Percentiles rank a stretch among this genome's conserved stretches.
phyloP scores from a whole-genome alignment of 768 basidiomycete species.

The Phlebiopsis flavidoalba region DNA sequence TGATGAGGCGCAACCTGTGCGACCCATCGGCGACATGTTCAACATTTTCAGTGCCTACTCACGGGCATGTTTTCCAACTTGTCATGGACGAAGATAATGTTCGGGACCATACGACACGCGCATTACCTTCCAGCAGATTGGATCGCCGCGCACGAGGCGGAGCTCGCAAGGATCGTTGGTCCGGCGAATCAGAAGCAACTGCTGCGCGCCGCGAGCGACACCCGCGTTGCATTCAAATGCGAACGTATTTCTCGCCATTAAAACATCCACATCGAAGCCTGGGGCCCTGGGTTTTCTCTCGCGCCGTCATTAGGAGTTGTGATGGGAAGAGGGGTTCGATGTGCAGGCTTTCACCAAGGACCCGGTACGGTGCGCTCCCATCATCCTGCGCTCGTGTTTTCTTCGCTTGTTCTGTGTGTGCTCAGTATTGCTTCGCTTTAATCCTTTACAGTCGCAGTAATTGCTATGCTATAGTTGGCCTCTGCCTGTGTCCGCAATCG shows the following conservation, averaged over 20 bases:
- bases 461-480: slow-evolving; percentile 3
- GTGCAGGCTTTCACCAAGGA: not conserved
- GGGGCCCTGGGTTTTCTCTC: not conserved
- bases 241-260: slow-evolving; percentile 35
- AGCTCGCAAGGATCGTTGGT: slow-evolving; percentile 73
- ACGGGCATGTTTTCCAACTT: slow-evolving; percentile 45
- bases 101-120: slow-evolving; percentile 77
- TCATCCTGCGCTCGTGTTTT: not conserved
- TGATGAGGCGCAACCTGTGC: slow-evolving; percentile 33
- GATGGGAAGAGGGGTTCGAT: not conserved
- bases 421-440: not conserved
- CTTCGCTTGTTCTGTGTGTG: not conserved
- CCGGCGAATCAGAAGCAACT: slow-evolving; percentile 64
- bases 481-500: not conserved
- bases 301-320: not conserved
- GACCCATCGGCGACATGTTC: slow-evolving; percentile 32
- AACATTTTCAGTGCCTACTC: slow-evolving; percentile 36
- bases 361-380: not conserved
- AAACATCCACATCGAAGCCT: not conserved
- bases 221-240: slow-evolving; percentile 67
- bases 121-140: slow-evolving; percentile 60
- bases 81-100: slow-evolving; percentile 31
- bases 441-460: slow-evolving; percentile 4
- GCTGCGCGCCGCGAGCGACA: slow-evolving; percentile 68
- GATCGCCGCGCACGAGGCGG: slow-evolving; percentile 64